A percentile compares a stretch with the other conserved stretches of the same genome.
These are phyloP conservation scores for Wickerhamiella alocasiicola DNA, from an alignment of 805 yeast genomes.

Conservation along the genomic window DNA sequence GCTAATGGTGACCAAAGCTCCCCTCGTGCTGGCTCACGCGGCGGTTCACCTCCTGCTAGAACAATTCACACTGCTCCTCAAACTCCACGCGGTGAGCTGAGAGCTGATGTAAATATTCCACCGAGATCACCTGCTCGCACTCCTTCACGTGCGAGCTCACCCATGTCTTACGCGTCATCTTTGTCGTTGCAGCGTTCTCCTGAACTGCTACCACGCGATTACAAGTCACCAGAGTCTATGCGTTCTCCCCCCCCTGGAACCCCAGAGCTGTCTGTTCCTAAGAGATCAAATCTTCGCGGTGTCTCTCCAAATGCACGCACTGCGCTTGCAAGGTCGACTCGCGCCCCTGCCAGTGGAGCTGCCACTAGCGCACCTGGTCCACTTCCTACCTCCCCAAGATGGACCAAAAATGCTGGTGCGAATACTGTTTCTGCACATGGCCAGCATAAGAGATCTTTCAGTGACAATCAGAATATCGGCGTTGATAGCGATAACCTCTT, in stretches of 20 bases:
- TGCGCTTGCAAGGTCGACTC: slow-evolving; percentile 2
- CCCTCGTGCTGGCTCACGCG: not conserved
- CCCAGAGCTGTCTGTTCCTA: slow-evolving; percentile 7
- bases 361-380: slow-evolving; percentile 8
- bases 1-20: too few relatives aligned
- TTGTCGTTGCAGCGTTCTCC: slow-evolving; percentile 1
- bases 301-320: slow-evolving; percentile 1
- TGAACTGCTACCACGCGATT: not conserved
- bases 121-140: slow-evolving; percentile 10
- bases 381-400: slow-evolving; percentile 4
- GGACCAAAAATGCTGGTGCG: slow-evolving; percentile 1
- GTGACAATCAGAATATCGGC: slow-evolving; percentile 13
- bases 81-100: not conserved
- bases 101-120: slow-evolving; percentile 1
- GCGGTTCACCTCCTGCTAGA: slow-evolving; percentile 2
- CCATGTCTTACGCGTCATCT: slow-evolving; percentile 4
- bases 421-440: not conserved
- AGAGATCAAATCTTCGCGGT: slow-evolving; percentile 1
- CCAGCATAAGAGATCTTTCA: slow-evolving; percentile 18
- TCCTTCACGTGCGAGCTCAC: slow-evolving; percentile 3
- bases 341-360: not conserved
- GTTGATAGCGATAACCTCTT: slow-evolving; percentile 13
- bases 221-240: not conserved
- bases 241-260: not conserved
- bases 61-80: not conserved